Evolutionary conservation across 2,329 filamentous ascomycete genomes (phyloP), one percentile per base, ranked within the genome.

Genomic region (Huntiella savannae): DNA sequence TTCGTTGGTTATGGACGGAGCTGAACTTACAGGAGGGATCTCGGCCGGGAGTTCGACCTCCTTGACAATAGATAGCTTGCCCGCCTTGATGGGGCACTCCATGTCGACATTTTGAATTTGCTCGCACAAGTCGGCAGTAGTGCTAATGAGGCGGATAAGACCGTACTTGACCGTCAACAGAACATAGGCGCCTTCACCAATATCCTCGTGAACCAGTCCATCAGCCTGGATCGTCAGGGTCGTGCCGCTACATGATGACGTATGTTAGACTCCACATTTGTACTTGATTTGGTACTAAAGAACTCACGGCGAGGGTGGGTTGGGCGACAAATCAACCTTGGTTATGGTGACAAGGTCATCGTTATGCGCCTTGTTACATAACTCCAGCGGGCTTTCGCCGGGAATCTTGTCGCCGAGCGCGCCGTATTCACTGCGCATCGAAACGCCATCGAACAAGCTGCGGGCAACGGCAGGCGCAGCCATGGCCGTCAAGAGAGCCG

Each of bases 141-240:
- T 82, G 61, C 74, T 83, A 62, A 98, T 76, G 53, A 98, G 73
- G 47, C 77, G 82, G 62, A 98, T 95, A 53, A 94, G 70, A 50
- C 88, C 88, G 62, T 93, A 95, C 66, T 94, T 95, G 64, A 98
- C 88, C 54, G 78, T 73, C 36, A 98, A 62, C 41, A 79, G 69
- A 52, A 95, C 80, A 55, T 82, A 84, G 50, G 88, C 84, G 49
- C 85, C 88, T 49, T 85, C 60, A 47, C 77, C 72, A 53, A 98
- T 77, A 44, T 70, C 63, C 57, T 92, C 64, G 54, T 70, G 71
- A 52, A 96, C 72, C n/a, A 66, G 74, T 48, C 88, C 91, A 32
- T 65, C 69, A 40, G 87, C 91, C 53, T 75, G 75, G 66, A 98
- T 93, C 49, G 70, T 68, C 46, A 98, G 77, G 15, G 73, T 73